phyloP scores from a whole-genome alignment of 768 basidiomycete genomes.

The Hydnomerulius pinastri region DNA sequence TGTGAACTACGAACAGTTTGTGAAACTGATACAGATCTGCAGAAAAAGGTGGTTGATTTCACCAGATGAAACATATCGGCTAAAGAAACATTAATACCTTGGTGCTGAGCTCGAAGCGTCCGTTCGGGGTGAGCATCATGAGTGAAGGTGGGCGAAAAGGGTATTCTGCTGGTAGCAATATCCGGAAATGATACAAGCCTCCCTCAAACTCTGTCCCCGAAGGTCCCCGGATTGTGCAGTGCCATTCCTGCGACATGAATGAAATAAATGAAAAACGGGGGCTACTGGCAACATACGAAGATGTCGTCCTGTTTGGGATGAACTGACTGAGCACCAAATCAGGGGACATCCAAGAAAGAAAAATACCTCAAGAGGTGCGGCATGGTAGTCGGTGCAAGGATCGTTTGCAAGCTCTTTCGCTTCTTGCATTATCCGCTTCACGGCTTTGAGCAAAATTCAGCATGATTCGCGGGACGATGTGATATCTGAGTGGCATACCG shows the following conservation, averaged over 20 bases:
- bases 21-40: slow-evolving; percentile 92
- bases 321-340: slow-evolving; percentile 11
- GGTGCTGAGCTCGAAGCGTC: slow-evolving; percentile 94
- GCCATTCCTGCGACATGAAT: slow-evolving; percentile 70
- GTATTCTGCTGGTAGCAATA: slow-evolving; percentile 89
- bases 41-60: slow-evolving; percentile 6
- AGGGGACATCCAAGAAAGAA: slow-evolving; percentile 11
- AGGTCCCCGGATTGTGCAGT: slow-evolving; percentile 93
- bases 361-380: slow-evolving; percentile 74
- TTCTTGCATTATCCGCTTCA: slow-evolving; percentile 97
- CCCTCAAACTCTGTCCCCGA: slow-evolving; percentile 89
- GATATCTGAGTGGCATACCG: slow-evolving; percentile 46
- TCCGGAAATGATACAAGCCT: slow-evolving; percentile 94
- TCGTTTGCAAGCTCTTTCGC: slow-evolving; percentile 86
- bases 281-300: slow-evolving; percentile 56
- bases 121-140: slow-evolving; percentile 94
- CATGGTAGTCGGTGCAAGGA: slow-evolving; percentile 83
- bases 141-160: slow-evolving; percentile 96
- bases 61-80: slow-evolving; percentile 15
- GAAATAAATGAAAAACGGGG: slow-evolving; percentile 19
- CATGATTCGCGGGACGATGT: background rate
- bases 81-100: slow-evolving; percentile 58
- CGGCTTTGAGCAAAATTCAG: slow-evolving; percentile 50
- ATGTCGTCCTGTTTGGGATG: slow-evolving; percentile 68
- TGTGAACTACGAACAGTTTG: slow-evolving; percentile 62